Conservation (phyloP, 768 basidiomycete genomes). For the Collybia sordida region DNA sequence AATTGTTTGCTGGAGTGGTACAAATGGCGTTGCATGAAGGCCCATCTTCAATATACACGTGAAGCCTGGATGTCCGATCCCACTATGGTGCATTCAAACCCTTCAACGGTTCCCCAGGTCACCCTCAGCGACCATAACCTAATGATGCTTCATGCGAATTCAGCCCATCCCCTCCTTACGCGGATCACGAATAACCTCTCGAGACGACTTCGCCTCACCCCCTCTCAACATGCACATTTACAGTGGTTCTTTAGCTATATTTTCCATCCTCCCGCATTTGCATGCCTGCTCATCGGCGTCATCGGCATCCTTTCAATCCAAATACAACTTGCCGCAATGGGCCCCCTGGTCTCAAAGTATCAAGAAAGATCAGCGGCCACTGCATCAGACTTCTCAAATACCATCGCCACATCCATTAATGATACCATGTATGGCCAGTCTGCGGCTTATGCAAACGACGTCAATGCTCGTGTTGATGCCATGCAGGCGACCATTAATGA, state of each 20-base stretch:
- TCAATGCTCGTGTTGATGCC: slow-evolving; percentile 69
- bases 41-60: slow-evolving; percentile 67
- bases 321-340: slow-evolving; percentile 80
- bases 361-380: slow-evolving; percentile 59
- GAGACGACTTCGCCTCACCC: slow-evolving; percentile 49
- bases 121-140: slow-evolving; percentile 75
- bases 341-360: slow-evolving; percentile 71
- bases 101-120: slow-evolving; percentile 45
- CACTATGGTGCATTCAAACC: slow-evolving; percentile 45
- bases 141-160: slow-evolving; percentile 67
- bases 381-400: slow-evolving; percentile 63
- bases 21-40: slow-evolving; percentile 75
- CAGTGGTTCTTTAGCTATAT: slow-evolving; percentile 92
- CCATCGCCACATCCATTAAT: slow-evolving; percentile 78
- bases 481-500: slow-evolving; percentile 81
- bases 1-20: slow-evolving; percentile 86
- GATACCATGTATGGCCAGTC: slow-evolving; percentile 83
- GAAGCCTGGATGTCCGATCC: slow-evolving; percentile 79
- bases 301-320: slow-evolving; percentile 86
- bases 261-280: slow-evolving; percentile 87
- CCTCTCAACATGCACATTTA: slow-evolving; percentile 64
- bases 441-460: slow-evolving; percentile 66
- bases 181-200: slow-evolving; percentile 59
- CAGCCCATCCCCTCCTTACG: slow-evolving; percentile 72
- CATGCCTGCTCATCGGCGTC: slow-evolving; percentile 90